Evolutionary conservation across 305 asterid species (phyloP).

Genomic region (Fraxinus baroniana): DNA sequence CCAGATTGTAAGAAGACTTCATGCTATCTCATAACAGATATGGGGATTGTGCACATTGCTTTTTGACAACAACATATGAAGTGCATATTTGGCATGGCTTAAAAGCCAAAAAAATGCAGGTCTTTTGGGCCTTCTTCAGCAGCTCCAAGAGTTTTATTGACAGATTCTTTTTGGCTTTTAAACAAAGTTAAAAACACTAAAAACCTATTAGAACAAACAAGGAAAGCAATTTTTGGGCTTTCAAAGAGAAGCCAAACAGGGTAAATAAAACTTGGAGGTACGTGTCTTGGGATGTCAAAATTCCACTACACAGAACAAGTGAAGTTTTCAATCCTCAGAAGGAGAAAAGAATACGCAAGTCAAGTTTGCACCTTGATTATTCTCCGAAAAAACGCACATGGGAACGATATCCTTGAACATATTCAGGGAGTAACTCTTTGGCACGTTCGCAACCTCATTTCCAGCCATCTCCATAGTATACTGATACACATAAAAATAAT

Average conservation of each 20-base stretch:
- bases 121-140: not conserved
- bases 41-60: not conserved
- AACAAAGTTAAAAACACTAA: not conserved
- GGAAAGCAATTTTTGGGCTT: not conserved
- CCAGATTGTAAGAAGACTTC: not conserved
- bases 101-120: not conserved
- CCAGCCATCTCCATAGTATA: slow-evolving; percentile 51
- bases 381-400: slow-evolving; percentile 44
- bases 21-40: not conserved
- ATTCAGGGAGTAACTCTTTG: slow-evolving; percentile 45
- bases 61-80: not conserved
- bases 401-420: slow-evolving; percentile 55
- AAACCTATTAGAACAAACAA: not conserved
- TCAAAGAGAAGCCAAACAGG: not conserved
- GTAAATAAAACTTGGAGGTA: not conserved
- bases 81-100: not conserved
- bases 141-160: not conserved
- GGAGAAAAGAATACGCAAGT: not conserved
- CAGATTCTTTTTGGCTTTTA: not conserved
- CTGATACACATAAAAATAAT: slow-evolving; percentile 25
- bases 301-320: not conserved
- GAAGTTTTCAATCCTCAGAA: not conserved
- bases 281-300: not conserved
- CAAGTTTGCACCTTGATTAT: slow-evolving; percentile 38
- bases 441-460: slow-evolving; percentile 33